These are phyloP conservation scores for Talaromyces funiculosus DNA, from an alignment of 2,329 filamentous ascomycete genomes.

Conservation along the genomic window DNA sequence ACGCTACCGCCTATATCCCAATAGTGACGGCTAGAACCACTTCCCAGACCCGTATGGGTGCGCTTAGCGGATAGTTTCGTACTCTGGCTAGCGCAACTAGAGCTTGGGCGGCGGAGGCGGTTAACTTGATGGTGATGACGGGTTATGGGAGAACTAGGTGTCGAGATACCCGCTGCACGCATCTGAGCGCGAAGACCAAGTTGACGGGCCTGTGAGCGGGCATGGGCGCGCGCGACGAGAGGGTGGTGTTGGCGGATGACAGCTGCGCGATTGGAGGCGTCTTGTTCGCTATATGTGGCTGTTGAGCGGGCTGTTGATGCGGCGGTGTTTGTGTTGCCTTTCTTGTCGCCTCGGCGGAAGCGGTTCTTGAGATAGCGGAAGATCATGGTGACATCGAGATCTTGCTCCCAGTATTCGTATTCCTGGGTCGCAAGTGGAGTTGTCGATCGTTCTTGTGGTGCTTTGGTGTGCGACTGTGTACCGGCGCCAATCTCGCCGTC, in stretches of 20 bases:
- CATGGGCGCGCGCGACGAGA: conserved; percentile 59
- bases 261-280: conserved; percentile 69
- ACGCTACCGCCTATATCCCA: conserved; percentile 85
- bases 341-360: conserved; percentile 54
- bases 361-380: conserved; percentile 79
- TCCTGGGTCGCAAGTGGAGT: conserved; percentile 42
- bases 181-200: conserved; percentile 27
- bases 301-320: conserved; percentile 21
- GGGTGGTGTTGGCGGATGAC: conserved; percentile 86
- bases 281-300: conserved; percentile 41
- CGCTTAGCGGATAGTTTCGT: conserved; percentile 65
- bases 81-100: conserved; percentile 83
- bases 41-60: conserved; percentile 47
- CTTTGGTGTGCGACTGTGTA: conserved; percentile 46
- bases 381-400: conserved; percentile 84
- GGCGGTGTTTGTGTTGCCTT: conserved; percentile 37
- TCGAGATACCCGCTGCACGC: conserved; percentile 14
- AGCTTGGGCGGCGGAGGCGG: conserved; percentile 46
- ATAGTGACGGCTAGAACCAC: conserved; percentile 73
- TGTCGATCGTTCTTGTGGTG: conserved; percentile 28
- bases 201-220: conserved; percentile 42
- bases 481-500: conserved; percentile 48
- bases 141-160: conserved; percentile 28
- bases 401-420: conserved; percentile 84
- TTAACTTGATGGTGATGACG: conserved; percentile 23